A percentile compares a stretch with the other conserved stretches of the same genome.
These are phyloP conservation scores for Entophlyctis luteolus DNA, from an alignment of 192 early-diverging fungal genomes.

Conservation along the genomic window DNA sequence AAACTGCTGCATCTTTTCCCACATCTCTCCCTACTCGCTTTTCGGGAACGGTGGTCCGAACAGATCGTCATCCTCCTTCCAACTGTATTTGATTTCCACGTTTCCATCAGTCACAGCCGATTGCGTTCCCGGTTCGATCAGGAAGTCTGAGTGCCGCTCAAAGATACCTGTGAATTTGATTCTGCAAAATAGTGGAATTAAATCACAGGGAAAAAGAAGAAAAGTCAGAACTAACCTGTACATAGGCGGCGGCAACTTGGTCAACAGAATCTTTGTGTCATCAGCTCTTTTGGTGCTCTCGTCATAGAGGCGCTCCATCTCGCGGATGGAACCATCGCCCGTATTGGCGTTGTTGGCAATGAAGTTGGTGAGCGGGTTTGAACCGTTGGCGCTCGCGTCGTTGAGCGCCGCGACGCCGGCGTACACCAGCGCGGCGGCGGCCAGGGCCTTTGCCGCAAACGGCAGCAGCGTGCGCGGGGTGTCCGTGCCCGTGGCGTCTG, in stretches of 20 bases:
- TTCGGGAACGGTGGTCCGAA: conserved; percentile 35
- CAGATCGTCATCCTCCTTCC: conserved; percentile 41
- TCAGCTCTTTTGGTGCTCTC: conserved; percentile 24
- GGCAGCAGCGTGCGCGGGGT: too few relatives aligned
- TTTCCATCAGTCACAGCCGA: conserved; percentile 9
- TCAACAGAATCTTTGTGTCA: conserved; percentile 31
- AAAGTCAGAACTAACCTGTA: conserved; percentile 8
- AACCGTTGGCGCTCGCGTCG: conserved; percentile 18
- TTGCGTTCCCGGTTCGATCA: conserved; percentile 39
- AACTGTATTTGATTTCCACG: conserved; percentile 33
- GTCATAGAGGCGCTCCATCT: conserved; percentile 6
- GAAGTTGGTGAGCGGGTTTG: conserved; percentile 39
- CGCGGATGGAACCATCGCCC: conserved; percentile 11
- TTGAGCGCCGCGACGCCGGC: conserved; percentile 24
- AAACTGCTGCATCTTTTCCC: too few relatives aligned
- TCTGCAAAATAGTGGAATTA: conserved; percentile 11
- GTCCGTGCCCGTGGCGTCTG: conserved; percentile 30
- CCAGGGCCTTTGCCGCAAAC: conserved; percentile 10
- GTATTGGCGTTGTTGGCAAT: conserved; percentile 1
- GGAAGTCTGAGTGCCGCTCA: conserved; percentile 30
- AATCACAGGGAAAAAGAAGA: background rate
- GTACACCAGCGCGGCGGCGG: conserved; percentile 12
- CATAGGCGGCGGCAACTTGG: background rate
- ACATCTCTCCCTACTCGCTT: too few relatives aligned
- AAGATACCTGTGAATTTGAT: conserved; percentile 34